Percentiles rank a stretch among this genome's conserved stretches.
Conservation (phyloP, 169 alveolate species). For the Perkinsus olseni region DNA sequence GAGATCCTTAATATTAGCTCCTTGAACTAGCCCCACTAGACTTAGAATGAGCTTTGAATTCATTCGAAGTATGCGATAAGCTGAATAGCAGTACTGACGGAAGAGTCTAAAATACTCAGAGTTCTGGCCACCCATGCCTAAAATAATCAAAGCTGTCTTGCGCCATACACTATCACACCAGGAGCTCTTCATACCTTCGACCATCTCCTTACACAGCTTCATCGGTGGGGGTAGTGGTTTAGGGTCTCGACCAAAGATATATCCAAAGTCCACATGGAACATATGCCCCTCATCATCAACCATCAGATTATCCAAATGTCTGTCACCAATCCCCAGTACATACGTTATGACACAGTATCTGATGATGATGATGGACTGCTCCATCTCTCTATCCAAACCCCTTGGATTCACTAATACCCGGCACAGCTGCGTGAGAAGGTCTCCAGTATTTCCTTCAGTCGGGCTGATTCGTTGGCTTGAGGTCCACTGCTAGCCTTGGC, state of each 20-base stretch:
- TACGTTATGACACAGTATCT: constrained; percentile 89
- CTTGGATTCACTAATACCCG: constrained; percentile 36
- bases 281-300: constrained; percentile 80
- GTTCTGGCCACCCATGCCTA: constrained; percentile 73
- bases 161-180: not conserved
- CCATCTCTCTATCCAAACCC: too few species aligned
- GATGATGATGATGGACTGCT: too few species aligned
- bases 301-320: constrained; percentile 95
- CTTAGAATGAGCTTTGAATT: constrained; percentile 39
- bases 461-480: constrained; percentile 35
- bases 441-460: constrained; percentile 49
- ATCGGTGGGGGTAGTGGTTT: constrained; percentile 86
- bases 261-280: constrained; percentile 98
- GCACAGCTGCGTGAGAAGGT: constrained; percentile 90
- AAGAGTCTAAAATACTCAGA: constrained; percentile 40
- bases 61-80: constrained; percentile 43
- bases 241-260: constrained; percentile 83
- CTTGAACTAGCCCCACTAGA: not conserved
- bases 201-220: constrained; percentile 81
- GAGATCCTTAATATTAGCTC: not conserved
- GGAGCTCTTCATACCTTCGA: constrained; percentile 38
- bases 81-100: constrained; percentile 50
- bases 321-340: constrained; percentile 96
- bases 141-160: constrained; percentile 19
- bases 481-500: constrained; percentile 9